Conservation (phyloP, 164 flowering plant species). For the Protea cynaroides region DNA sequence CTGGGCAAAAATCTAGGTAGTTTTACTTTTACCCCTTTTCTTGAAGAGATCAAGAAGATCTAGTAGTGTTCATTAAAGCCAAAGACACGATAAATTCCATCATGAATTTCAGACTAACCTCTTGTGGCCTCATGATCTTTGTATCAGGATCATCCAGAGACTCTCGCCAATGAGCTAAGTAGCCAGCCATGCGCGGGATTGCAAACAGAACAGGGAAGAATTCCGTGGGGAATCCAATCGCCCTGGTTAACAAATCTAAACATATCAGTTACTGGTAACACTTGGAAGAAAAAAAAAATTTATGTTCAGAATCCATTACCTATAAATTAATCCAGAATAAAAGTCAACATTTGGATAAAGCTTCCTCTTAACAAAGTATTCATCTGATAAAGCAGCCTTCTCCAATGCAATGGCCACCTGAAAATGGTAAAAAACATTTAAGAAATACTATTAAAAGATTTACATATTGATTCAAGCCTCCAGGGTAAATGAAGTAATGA, state of each 20-base stretch:
- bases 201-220: slow-evolving; percentile 95
- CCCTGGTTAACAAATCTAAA: slow-evolving; percentile 42
- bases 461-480: no score
- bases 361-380: slow-evolving; percentile 89
- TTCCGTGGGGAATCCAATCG: slow-evolving; percentile 97
- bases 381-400: slow-evolving; percentile 96
- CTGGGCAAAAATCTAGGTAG: no score
- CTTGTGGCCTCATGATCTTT: slow-evolving; percentile 94
- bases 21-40: background rate
- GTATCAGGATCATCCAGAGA: slow-evolving; percentile 99
- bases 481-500: no score
- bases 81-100: background rate
- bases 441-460: no score
- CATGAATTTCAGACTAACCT: slow-evolving; percentile 39
- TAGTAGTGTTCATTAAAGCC: background rate
- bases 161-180: slow-evolving; percentile 91
- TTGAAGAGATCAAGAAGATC: background rate
- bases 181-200: slow-evolving; percentile 98
- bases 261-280: slow-evolving; percentile 1
- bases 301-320: slow-evolving; percentile 33
- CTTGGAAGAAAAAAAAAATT: background rate
- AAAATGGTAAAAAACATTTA: slow-evolving; percentile 1
- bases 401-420: slow-evolving; percentile 99
- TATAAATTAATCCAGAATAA: slow-evolving; percentile 95
- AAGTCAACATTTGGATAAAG: slow-evolving; percentile 98